These are phyloP conservation scores for Prillingera fragicola DNA, from an alignment of 1,284 basidiomycete species.

Conservation along the genomic window DNA sequence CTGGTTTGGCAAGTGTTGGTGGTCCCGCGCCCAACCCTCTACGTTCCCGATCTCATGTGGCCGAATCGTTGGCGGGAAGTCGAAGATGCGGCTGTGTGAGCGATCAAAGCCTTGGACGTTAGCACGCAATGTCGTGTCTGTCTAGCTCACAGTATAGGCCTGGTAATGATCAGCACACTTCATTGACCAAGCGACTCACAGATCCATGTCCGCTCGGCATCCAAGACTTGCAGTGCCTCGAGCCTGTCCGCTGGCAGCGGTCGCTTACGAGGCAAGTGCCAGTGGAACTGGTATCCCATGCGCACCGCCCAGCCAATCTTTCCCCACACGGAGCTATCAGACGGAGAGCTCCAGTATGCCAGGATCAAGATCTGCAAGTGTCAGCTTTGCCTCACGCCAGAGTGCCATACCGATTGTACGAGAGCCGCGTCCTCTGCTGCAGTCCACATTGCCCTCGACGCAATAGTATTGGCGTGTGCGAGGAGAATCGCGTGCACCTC, in stretches of 20 bases:
- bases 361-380: too few species aligned
- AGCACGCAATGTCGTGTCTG: not conserved
- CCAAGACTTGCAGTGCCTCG: constrained; percentile 1
- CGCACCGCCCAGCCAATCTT: constrained; percentile 19
- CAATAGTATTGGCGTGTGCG: constrained; percentile 9
- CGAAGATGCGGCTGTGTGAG: not conserved
- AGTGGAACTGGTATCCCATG: constrained; percentile 14
- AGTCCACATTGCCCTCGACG: constrained; percentile 1
- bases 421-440: constrained; percentile 7
- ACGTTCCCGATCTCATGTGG: constrained; percentile 5
- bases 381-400: too few species aligned
- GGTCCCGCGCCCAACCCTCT: constrained; percentile 6
- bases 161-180: not conserved
- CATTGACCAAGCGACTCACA: not conserved
- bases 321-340: constrained; percentile 20
- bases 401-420: constrained; percentile 9
- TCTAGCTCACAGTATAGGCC: not conserved
- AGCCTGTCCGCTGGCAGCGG: constrained; percentile 1
- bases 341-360: constrained; percentile 16
- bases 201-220: constrained; percentile 6
- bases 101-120: not conserved
- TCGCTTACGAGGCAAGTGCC: constrained; percentile 1
- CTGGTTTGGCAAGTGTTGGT: constrained; percentile 1
- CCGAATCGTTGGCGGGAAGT: not conserved
- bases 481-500: not conserved